Conservation (phyloP, 2,329 filamentous ascomycete genomes). For the Xylariaceae sp. region DNA sequence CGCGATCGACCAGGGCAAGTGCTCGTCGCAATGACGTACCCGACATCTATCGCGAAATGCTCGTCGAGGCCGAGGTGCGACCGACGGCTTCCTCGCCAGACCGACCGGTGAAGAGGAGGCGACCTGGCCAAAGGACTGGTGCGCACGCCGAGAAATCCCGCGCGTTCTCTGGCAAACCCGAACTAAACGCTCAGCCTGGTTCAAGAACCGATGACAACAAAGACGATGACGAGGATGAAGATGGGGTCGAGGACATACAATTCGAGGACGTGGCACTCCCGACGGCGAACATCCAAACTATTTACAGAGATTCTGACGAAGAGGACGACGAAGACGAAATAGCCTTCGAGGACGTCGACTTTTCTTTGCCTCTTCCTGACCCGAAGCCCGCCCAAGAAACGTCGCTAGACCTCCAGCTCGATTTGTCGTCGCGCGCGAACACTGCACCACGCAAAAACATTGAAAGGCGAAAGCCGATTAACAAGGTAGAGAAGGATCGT, state of each 20-base stretch:
- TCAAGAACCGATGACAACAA: slow-evolving; percentile 10
- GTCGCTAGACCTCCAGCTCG: slow-evolving; percentile 43
- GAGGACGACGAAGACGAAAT: slow-evolving; percentile 37
- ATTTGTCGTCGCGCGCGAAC: slow-evolving; percentile 44
- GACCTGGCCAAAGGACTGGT: slow-evolving; percentile 28
- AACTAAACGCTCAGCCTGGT: not conserved
- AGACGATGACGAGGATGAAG: slow-evolving; percentile 23
- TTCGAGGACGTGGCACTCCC: slow-evolving; percentile 50
- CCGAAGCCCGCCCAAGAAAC: slow-evolving; percentile 17
- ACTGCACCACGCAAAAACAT: slow-evolving; percentile 24
- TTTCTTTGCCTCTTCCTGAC: slow-evolving; percentile 26
- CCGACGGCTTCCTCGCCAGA: slow-evolving; percentile 27
- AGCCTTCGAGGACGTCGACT: slow-evolving; percentile 46
- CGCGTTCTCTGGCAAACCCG: not conserved
- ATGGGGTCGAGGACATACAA: slow-evolving; percentile 37
- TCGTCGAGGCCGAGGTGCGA: slow-evolving; percentile 43
- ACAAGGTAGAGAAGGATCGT: slow-evolving; percentile 46
- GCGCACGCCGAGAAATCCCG: slow-evolving; percentile 1
- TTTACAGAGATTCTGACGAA: slow-evolving; percentile 45
- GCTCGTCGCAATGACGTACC: slow-evolving; percentile 23
- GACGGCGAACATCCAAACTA: slow-evolving; percentile 45
- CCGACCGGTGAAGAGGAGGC: slow-evolving; percentile 38
- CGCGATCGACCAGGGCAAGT: slow-evolving; percentile 21
- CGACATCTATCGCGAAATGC: slow-evolving; percentile 45
- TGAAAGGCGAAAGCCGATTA: slow-evolving; percentile 48